Conservation (phyloP, 768 basidiomycete species). For the Amanita brunnescens region DNA sequence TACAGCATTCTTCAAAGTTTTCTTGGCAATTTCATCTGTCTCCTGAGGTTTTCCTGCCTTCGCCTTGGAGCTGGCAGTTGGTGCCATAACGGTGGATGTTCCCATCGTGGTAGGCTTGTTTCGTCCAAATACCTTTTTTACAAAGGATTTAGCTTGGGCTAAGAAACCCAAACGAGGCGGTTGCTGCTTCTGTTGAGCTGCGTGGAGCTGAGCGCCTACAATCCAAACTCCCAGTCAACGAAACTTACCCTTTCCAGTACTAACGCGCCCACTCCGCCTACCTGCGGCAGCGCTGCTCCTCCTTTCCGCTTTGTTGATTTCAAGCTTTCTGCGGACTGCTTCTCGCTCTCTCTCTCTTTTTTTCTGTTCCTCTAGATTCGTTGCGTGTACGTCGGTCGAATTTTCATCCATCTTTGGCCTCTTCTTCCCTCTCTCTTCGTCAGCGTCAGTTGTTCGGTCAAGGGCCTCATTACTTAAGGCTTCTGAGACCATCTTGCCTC, state of each 20-base stretch:
- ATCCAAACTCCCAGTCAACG: neutral
- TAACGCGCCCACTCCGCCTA: slow-evolving; percentile 27
- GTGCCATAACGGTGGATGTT: slow-evolving; percentile 1
- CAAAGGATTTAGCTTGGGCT: slow-evolving; percentile 60
- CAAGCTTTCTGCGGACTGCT: slow-evolving; percentile 54
- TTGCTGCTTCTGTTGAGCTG: slow-evolving; percentile 36
- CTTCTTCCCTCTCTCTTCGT: slow-evolving; percentile 27
- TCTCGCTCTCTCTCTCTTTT: slow-evolving; percentile 44
- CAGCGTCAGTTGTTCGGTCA: slow-evolving; percentile 28
- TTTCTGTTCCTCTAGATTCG: slow-evolving; percentile 33
- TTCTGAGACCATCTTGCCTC: slow-evolving; percentile 43
- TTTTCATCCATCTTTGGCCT: slow-evolving; percentile 14
- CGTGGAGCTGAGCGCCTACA: neutral
- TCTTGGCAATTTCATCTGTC: neutral
- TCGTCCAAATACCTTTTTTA: slow-evolving; percentile 67
- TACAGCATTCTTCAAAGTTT: neutral
- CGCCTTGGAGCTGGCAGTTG: slow-evolving; percentile 2
- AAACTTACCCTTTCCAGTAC: slow-evolving; percentile 20
- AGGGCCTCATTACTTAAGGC: slow-evolving; percentile 44
- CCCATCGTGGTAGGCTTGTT: slow-evolving; percentile 14
- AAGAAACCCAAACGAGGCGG: slow-evolving; percentile 63
- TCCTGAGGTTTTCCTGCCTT: slow-evolving; percentile 1
- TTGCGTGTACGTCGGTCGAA: slow-evolving; percentile 28
- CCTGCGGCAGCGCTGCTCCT: slow-evolving; percentile 55
- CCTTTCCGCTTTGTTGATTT: slow-evolving; percentile 56